phyloP scores from a whole-genome alignment of 2,329 filamentous ascomycete species.

The Aspergillus flavus region DNA sequence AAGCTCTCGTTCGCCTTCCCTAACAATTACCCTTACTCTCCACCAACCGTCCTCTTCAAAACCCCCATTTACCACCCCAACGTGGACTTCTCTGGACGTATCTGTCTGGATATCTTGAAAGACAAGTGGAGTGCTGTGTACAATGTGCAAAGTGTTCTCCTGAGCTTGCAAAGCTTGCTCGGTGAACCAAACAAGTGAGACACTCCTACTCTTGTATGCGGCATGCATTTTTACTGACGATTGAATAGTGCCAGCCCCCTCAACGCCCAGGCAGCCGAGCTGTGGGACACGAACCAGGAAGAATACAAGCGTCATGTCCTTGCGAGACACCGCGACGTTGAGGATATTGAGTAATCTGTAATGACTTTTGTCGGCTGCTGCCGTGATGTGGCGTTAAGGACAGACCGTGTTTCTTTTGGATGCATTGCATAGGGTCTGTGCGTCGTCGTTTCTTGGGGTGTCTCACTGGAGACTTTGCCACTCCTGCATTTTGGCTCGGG shows the following conservation, averaged over 20 bases:
- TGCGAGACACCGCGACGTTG: constrained; percentile 62
- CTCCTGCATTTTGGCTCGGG: constrained; percentile 5
- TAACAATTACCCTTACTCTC: constrained; percentile 86
- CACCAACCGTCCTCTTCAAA: constrained; percentile 93
- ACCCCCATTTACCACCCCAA: constrained; percentile 99
- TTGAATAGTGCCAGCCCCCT: constrained; percentile 77
- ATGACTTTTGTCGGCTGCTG: not conserved
- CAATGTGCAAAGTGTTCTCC: constrained; percentile 89
- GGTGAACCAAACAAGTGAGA: constrained; percentile 94
- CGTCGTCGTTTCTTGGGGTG: constrained; percentile 3
- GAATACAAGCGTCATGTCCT: constrained; percentile 82
- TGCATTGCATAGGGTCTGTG: constrained; percentile 10
- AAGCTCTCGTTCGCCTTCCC: constrained; percentile 93
- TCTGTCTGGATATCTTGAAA: constrained; percentile 97
- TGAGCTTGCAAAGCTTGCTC: constrained; percentile 92
- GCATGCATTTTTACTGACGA: constrained; percentile 9
- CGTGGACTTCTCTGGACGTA: constrained; percentile 94
- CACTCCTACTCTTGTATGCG: not conserved
- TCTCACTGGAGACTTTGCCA: not conserved
- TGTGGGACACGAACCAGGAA: constrained; percentile 86
- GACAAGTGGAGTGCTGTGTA: constrained; percentile 99
- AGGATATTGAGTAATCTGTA: constrained; percentile 44
- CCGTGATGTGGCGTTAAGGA: constrained; percentile 7
- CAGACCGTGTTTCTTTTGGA: constrained; percentile 1
- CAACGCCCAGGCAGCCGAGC: constrained; percentile 92